These are phyloP conservation scores for Juglanconis oblonga DNA, from an alignment of 2,329 filamentous ascomycete genomes.

Conservation along the genomic window DNA sequence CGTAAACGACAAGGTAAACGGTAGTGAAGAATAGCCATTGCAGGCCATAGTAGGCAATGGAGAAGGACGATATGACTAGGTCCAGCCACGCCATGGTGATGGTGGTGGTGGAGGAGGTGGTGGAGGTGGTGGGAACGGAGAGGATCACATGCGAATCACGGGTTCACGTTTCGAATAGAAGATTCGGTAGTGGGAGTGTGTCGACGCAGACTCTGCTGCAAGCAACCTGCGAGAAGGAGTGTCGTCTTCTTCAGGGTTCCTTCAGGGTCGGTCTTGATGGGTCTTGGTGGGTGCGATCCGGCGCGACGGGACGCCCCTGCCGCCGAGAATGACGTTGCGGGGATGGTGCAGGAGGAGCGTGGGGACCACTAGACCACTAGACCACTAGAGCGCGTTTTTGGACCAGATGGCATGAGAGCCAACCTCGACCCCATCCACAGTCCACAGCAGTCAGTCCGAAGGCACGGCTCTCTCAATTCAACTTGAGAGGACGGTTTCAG, in stretches of 20 bases:
- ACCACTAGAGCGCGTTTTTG: no score
- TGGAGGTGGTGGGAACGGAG: no score
- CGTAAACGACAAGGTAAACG: not conserved
- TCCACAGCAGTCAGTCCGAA: no score
- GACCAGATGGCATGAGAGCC: no score
- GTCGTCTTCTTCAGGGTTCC: not conserved
- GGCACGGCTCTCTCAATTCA: no score
- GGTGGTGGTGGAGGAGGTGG: not conserved
- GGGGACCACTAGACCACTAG: no score
- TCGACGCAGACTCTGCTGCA: no score
- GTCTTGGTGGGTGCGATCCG: not conserved
- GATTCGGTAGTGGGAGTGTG: no score
- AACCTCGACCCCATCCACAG: no score
- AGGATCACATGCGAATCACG: no score
- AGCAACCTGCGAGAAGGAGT: no score
- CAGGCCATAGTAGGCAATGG: slow-evolving; percentile 2
- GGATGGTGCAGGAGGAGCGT: not conserved
- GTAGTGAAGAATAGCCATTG: not conserved
- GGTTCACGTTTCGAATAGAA: no score
- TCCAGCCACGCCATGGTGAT: slow-evolving; percentile 12
- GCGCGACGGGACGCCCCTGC: not conserved
- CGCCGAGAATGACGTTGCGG: not conserved
- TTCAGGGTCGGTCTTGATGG: not conserved
- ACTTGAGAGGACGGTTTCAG: not conserved
- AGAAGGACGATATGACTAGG: slow-evolving; percentile 4